These are phyloP conservation scores for Fallopia convolvulus DNA, from an alignment of 148 eudicot genomes.

Conservation along the genomic window DNA sequence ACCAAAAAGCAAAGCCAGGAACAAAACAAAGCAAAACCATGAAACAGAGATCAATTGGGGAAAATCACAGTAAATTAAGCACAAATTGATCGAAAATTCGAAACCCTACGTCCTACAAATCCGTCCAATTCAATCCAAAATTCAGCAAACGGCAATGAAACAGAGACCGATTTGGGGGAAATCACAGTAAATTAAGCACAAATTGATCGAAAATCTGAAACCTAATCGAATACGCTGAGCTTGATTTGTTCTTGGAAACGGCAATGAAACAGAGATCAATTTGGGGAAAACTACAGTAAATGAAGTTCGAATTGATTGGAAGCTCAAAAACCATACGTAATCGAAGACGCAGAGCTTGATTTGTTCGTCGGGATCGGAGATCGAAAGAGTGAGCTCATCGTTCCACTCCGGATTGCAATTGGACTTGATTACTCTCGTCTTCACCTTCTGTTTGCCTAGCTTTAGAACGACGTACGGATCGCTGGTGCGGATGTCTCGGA, in stretches of 20 bases:
- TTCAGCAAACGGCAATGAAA: background rate
- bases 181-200: too few species aligned
- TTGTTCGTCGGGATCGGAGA: conserved; percentile 32
- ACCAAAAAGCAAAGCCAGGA: too few species aligned
- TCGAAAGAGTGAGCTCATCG: conserved; percentile 46
- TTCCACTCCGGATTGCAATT: conserved; percentile 54
- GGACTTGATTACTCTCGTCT: conserved; percentile 38
- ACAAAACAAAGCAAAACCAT: too few species aligned
- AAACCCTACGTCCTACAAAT: too few species aligned
- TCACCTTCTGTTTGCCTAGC: conserved; percentile 32
- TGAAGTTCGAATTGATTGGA: background rate
- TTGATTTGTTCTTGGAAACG: too few species aligned
- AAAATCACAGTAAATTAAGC: too few species aligned
- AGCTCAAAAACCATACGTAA: background rate
- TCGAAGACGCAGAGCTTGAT: conserved; percentile 23
- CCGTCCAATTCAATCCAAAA: background rate
- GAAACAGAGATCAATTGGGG: too few species aligned
- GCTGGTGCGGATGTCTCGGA: conserved; percentile 16
- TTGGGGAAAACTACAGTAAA: background rate
- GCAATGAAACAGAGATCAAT: background rate
- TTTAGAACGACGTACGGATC: conserved; percentile 18
- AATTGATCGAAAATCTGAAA: too few species aligned
- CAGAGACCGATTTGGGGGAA: background rate
- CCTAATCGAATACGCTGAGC: too few species aligned
- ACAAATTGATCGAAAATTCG: too few species aligned